phyloP scores from a whole-genome alignment of 768 basidiomycete genomes.

The Hypholoma sublateritium region DNA sequence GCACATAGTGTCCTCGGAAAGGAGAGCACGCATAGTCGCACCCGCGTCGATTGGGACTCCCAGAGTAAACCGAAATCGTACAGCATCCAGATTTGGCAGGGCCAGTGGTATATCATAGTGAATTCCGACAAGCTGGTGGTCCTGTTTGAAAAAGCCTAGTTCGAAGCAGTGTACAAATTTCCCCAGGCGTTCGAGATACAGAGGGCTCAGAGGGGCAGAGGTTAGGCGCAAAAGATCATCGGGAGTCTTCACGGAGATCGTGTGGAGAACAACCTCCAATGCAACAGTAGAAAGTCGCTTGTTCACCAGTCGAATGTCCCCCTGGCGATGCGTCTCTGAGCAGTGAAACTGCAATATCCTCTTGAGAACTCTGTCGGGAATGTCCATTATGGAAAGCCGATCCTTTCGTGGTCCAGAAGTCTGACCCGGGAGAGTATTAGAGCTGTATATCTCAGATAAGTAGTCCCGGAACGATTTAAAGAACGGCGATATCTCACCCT shows the following conservation, averaged over 20 bases:
- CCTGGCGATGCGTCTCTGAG: background rate
- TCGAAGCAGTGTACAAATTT: conserved; percentile 17
- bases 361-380: conserved; percentile 11
- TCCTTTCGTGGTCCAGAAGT: background rate
- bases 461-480: background rate
- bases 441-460: background rate
- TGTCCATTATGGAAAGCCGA: conserved; percentile 1
- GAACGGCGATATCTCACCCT: background rate
- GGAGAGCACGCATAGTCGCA: background rate
- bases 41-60: conserved; percentile 7
- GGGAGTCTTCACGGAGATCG: conserved; percentile 14
- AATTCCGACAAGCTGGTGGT: conserved; percentile 8
- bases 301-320: conserved; percentile 15
- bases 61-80: conserved; percentile 18
- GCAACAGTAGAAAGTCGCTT: conserved; percentile 15
- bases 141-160: conserved; percentile 9
- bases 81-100: conserved; percentile 13
- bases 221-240: conserved; percentile 8
- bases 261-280: conserved; percentile 13
- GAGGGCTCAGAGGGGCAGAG: conserved; percentile 13
- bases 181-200: conserved; percentile 11
- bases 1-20: conserved; percentile 13
- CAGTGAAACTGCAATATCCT: conserved; percentile 10
- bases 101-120: background rate
- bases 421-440: background rate